Evolutionary conservation across 495 filamentous ascomycete species (phyloP).

Genomic region (Lichina pygmaea): DNA sequence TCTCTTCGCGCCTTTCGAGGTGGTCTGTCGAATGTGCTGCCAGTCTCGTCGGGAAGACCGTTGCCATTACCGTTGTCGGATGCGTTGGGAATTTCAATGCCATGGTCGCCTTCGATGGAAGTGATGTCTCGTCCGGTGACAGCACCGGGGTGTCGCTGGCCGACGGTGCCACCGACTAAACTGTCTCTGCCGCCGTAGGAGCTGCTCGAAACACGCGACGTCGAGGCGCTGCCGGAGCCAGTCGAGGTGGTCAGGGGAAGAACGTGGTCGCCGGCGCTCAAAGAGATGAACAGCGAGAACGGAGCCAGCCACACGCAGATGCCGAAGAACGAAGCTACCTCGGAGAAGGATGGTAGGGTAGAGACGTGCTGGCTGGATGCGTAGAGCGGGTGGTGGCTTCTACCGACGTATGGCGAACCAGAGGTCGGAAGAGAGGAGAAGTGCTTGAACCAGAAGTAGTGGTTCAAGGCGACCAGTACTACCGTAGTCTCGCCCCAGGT

Average conservation of each 20-base stretch:
- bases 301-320: conserved; percentile 92
- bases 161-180: conserved; percentile 26
- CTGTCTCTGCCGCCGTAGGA: conserved; percentile 21
- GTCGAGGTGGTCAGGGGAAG: conserved; percentile 42
- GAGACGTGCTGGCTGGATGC: conserved; percentile 20
- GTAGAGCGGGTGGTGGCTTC: conserved; percentile 1
- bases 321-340: conserved; percentile 89
- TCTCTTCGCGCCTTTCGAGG: not conserved
- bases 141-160: conserved; percentile 15
- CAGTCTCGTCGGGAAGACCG: too few species aligned
- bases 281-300: conserved; percentile 78
- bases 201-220: not conserved
- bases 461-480: conserved; percentile 73
- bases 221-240: conserved; percentile 4
- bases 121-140: conserved; percentile 4
- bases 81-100: too few species aligned
- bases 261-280: conserved; percentile 84
- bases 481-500: conserved; percentile 1
- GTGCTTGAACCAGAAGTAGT: conserved; percentile 88
- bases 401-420: conserved; percentile 17
- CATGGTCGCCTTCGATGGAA: conserved; percentile 18
- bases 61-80: too few species aligned
- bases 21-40: not conserved
- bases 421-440: conserved; percentile 35
- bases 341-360: conserved; percentile 62